Evolutionary conservation across 83 land plant species (phyloP).

Genomic region (Picea mariana): DNA sequence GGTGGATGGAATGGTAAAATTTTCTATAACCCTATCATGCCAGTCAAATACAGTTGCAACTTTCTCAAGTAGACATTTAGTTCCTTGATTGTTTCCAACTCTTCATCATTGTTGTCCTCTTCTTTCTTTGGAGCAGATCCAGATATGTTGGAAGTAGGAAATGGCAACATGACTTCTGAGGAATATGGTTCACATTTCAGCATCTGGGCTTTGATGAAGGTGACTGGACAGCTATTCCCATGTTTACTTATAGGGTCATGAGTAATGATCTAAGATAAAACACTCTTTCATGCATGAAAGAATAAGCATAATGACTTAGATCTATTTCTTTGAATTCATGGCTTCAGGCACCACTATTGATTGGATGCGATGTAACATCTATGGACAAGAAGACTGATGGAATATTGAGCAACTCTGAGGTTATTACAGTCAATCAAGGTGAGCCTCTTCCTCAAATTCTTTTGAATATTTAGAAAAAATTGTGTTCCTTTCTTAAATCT

Average conservation of each 20-base stretch:
- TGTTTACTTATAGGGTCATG: not conserved
- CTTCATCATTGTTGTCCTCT: not conserved
- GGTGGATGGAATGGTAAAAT: conserved; percentile 7
- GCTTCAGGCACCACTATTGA: conserved; percentile 54
- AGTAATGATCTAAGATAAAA: not conserved
- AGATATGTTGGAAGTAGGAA: conserved; percentile 40
- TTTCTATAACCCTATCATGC: not conserved
- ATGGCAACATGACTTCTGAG: conserved; percentile 26
- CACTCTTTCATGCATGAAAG: not conserved
- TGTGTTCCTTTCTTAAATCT: too few relatives aligned
- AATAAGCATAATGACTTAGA: not conserved
- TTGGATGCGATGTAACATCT: conserved; percentile 52
- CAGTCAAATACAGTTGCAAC: not conserved
- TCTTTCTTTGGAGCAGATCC: conserved; percentile 19
- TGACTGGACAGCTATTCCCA: not conserved
- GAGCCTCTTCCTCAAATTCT: not conserved
- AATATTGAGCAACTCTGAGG: conserved; percentile 46
- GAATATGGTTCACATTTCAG: conserved; percentile 39
- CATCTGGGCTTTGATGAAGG: conserved; percentile 42
- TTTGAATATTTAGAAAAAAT: too few relatives aligned
- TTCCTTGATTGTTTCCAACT: not conserved
- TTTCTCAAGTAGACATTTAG: too few relatives aligned
- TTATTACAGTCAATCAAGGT: conserved; percentile 77
- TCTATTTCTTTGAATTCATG: not conserved
- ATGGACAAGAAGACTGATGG: conserved; percentile 30